Evolutionary conservation across 352 stramenopile genomes (phyloP).

Genomic region (Pythium biforme): DNA sequence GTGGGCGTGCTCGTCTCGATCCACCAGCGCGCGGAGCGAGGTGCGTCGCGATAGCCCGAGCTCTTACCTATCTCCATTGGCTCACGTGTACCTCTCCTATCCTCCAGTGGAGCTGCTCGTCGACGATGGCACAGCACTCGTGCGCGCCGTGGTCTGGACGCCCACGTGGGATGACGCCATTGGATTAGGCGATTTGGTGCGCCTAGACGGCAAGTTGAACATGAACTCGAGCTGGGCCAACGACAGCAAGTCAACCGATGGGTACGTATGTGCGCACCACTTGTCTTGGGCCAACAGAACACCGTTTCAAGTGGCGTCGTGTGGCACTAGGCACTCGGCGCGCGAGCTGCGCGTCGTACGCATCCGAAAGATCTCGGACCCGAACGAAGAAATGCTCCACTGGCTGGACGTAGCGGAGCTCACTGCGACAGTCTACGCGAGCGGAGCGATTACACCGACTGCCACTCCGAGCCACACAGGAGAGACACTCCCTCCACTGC

Average conservation of each 20-base stretch:
- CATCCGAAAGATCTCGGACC: slow-evolving; percentile 47
- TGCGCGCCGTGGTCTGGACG: slow-evolving; percentile 60
- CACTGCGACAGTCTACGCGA: slow-evolving; percentile 34
- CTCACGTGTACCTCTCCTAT: background rate
- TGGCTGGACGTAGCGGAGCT: slow-evolving; percentile 63
- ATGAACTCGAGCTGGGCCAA: slow-evolving; percentile 44
- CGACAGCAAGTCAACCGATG: background rate
- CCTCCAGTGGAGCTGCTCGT: slow-evolving; percentile 62
- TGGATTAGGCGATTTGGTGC: slow-evolving; percentile 65
- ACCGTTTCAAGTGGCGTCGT: no score
- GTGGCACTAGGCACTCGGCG: background rate
- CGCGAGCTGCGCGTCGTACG: slow-evolving; percentile 61
- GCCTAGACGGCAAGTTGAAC: slow-evolving; percentile 75
- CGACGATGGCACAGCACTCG: slow-evolving; percentile 67
- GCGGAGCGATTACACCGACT: background rate
- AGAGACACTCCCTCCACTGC: background rate
- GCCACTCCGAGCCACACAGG: background rate
- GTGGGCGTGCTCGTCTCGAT: slow-evolving; percentile 60
- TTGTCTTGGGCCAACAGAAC: no score
- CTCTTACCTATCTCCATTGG: background rate
- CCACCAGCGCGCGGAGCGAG: slow-evolving; percentile 47
- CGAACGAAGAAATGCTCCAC: slow-evolving; percentile 77
- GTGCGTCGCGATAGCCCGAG: slow-evolving; percentile 24
- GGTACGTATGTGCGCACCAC: no score
- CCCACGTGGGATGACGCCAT: slow-evolving; percentile 18